These are phyloP conservation scores for Phialemoniopsis sp. DNA, from an alignment of 2,329 filamentous ascomycete genomes.

Conservation along the genomic window DNA sequence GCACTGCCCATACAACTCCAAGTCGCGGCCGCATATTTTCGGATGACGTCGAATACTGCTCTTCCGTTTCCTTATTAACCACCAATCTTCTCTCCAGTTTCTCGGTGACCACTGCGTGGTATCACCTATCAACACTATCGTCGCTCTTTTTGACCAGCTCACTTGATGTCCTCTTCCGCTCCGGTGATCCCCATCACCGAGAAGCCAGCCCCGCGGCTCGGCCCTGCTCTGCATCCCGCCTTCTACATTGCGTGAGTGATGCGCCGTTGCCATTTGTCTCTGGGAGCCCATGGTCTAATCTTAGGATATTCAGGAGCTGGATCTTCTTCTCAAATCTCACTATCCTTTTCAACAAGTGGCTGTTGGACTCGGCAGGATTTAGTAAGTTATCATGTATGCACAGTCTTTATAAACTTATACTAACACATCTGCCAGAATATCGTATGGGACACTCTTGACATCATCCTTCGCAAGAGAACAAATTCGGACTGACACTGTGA, in stretches of 20 bases:
- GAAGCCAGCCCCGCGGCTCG: constrained; percentile 15
- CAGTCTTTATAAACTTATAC: constrained; percentile 2
- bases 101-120: too few relatives aligned
- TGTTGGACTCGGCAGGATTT: constrained; percentile 72
- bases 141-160: too few relatives aligned
- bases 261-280: too few relatives aligned
- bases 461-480: too few relatives aligned
- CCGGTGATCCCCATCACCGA: constrained; percentile 12
- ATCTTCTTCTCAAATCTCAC: constrained; percentile 81
- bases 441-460: not conserved
- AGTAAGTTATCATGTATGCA: constrained; percentile 46
- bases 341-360: constrained; percentile 91
- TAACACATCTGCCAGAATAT: constrained; percentile 6
- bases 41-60: too few relatives aligned
- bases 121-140: too few relatives aligned
- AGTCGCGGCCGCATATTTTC: too few relatives aligned
- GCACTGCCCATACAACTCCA: too few relatives aligned
- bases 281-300: not conserved
- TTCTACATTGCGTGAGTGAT: constrained; percentile 27
- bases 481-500: too few relatives aligned
- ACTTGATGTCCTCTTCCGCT: not conserved
- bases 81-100: too few relatives aligned
- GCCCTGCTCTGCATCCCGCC: constrained; percentile 23
- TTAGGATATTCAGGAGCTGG: constrained; percentile 52
- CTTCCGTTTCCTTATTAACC: too few relatives aligned